These are phyloP conservation scores for Exutisphaerella laricina DNA, from an alignment of 2,329 filamentous ascomycete species.

Conservation along the genomic window DNA sequence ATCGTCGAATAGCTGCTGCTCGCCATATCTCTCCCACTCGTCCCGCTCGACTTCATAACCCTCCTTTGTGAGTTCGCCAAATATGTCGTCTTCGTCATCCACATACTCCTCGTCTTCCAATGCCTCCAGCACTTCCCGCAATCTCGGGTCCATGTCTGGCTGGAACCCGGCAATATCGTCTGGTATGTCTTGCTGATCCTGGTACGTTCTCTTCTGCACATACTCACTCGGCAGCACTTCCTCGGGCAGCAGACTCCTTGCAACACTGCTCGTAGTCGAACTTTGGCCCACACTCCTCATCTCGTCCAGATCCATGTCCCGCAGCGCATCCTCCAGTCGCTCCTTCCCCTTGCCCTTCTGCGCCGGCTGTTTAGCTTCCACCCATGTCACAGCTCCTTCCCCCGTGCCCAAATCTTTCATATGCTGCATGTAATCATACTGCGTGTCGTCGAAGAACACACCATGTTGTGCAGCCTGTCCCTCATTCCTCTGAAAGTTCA, in stretches of 20 bases:
- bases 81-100: slow-evolving; percentile 76
- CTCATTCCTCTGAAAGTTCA: slow-evolving; percentile 74
- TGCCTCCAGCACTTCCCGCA: slow-evolving; percentile 87
- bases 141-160: slow-evolving; percentile 91
- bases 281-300: slow-evolving; percentile 39
- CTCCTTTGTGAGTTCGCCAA: slow-evolving; percentile 64
- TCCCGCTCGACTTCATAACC: slow-evolving; percentile 68
- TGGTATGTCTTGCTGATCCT: slow-evolving; percentile 87
- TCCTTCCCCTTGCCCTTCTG: slow-evolving; percentile 62
- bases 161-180: slow-evolving; percentile 91
- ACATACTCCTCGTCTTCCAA: slow-evolving; percentile 95
- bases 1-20: slow-evolving; percentile 30
- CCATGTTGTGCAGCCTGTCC: slow-evolving; percentile 93
- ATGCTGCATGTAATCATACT: slow-evolving; percentile 99
- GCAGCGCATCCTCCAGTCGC: slow-evolving; percentile 75
- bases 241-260: slow-evolving; percentile 56
- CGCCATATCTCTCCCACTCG: slow-evolving; percentile 62
- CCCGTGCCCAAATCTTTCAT: slow-evolving; percentile 70
- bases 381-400: slow-evolving; percentile 69
- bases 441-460: slow-evolving; percentile 88
- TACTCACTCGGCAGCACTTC: slow-evolving; percentile 76
- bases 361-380: slow-evolving; percentile 60
- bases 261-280: slow-evolving; percentile 36
- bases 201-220: slow-evolving; percentile 70
- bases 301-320: slow-evolving; percentile 46